A percentile compares a stretch with the other conserved stretches of the same genome.
phyloP scores from a whole-genome alignment of 2,329 filamentous ascomycete species.

The Myriosclerotinia scirpicola region DNA sequence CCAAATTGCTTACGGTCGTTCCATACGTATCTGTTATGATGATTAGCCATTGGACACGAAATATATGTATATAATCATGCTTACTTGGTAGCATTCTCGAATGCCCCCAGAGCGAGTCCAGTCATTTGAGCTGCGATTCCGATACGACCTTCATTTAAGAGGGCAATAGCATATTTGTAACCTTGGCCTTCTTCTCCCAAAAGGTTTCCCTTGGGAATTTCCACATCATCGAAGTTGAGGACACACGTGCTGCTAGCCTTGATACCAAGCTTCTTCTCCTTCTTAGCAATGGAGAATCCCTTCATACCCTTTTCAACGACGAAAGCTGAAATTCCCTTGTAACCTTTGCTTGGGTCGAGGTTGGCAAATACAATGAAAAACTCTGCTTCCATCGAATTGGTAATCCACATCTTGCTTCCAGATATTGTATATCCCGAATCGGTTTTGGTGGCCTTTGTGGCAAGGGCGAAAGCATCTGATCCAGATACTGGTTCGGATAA shows the following conservation, averaged over 20 bases:
- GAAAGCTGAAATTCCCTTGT: slow-evolving; percentile 97
- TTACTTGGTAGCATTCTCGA: slow-evolving; percentile 84
- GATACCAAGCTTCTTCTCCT: slow-evolving; percentile 99
- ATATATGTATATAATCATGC: slow-evolving; percentile 34
- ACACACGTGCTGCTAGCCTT: slow-evolving; percentile 94
- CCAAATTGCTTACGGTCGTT: slow-evolving; percentile 98
- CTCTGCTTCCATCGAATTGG: slow-evolving; percentile 88
- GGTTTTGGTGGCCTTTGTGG: slow-evolving; percentile 85
- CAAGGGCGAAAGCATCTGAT: slow-evolving; percentile 92
- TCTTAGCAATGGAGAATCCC: slow-evolving; percentile 95
- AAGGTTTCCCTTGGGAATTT: slow-evolving; percentile 83
- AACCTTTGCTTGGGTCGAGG: slow-evolving; percentile 85
- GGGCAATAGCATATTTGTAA: slow-evolving; percentile 95
- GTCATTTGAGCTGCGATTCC: slow-evolving; percentile 99
- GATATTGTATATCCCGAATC: slow-evolving; percentile 81
- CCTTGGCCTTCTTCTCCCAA: slow-evolving; percentile 87
- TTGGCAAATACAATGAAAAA: slow-evolving; percentile 99
- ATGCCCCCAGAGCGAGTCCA: slow-evolving; percentile 88
- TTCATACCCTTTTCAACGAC: slow-evolving; percentile 85
- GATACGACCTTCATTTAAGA: slow-evolving; percentile 95
- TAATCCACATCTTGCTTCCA: slow-evolving; percentile 99
- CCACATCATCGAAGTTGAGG: slow-evolving; percentile 94
- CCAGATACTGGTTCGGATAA: slow-evolving; percentile 90
- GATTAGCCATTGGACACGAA: slow-evolving; percentile 28
- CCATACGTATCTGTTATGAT: slow-evolving; percentile 73